A percentile compares a stretch with the other conserved stretches of the same genome.
Conservation (phyloP, 257 asterid species). For the Cynanchum wilfordii region DNA sequence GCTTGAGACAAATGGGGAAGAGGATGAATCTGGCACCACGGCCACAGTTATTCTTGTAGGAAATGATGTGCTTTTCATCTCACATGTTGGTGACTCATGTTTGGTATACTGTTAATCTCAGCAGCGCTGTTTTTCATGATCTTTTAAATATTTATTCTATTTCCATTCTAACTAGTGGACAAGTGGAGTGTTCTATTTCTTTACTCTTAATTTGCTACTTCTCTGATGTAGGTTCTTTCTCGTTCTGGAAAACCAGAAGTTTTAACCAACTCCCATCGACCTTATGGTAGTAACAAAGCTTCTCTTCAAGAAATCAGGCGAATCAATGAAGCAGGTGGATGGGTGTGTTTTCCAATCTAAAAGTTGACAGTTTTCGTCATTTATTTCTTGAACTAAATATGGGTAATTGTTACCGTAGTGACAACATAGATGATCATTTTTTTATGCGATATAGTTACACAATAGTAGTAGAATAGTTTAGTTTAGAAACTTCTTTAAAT, state of each 20-base stretch:
- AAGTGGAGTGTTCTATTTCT: not conserved
- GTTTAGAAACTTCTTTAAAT: not conserved
- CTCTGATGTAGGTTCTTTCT: conserved; percentile 55
- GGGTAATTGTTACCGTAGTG: not conserved
- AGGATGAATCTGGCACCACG: conserved; percentile 85
- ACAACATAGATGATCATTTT: not conserved
- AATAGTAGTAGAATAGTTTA: not conserved
- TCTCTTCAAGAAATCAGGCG: conserved; percentile 77
- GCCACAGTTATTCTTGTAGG: conserved; percentile 72
- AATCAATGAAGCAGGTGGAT: conserved; percentile 86
- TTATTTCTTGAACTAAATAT: not conserved
- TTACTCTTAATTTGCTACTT: conserved; percentile 5
- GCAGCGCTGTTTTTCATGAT: not conserved
- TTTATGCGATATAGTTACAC: not conserved
- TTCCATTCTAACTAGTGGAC: not conserved
- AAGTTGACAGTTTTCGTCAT: not conserved
- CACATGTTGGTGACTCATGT: conserved; percentile 92
- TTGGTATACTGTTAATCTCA: conserved; percentile 41
- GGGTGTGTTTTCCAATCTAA: conserved; percentile 55
- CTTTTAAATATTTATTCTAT: not conserved
- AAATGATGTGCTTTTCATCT: conserved; percentile 45
- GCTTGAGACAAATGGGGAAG: conserved; percentile 71
- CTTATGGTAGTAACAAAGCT: conserved; percentile 66
- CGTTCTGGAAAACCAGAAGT: conserved; percentile 65
- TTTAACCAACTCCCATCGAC: conserved; percentile 81